A percentile compares a stretch with the other conserved stretches of the same genome.
phyloP scores from a whole-genome alignment of 2,329 filamentous ascomycete species.

The Colletotrichum sp. region DNA sequence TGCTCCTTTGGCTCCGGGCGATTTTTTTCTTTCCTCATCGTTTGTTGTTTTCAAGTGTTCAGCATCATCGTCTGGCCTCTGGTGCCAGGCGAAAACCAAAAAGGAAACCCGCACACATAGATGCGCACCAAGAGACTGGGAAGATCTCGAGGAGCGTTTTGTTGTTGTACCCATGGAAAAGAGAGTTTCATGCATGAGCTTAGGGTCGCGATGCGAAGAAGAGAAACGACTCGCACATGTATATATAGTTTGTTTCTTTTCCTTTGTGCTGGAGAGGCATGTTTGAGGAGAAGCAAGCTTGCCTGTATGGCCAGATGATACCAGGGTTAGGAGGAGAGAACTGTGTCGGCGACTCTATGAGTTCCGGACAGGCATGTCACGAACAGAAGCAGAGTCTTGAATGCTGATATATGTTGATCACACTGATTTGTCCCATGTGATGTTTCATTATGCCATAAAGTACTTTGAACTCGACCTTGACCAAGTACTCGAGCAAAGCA shows the following conservation, averaged over 20 bases:
- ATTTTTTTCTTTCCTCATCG: background rate
- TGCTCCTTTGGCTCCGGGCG: constrained; percentile 13
- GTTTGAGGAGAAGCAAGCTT: constrained; percentile 5
- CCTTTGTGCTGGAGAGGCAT: constrained; percentile 15
- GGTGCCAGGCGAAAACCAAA: constrained; percentile 11
- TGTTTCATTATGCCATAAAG: too few species aligned
- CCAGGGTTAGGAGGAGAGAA: constrained; percentile 19
- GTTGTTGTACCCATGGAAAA: constrained; percentile 10
- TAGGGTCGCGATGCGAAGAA: constrained; percentile 18
- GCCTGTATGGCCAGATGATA: constrained; percentile 21
- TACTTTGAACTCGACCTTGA: too few species aligned
- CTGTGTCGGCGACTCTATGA: background rate
- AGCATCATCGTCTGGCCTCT: constrained; percentile 10
- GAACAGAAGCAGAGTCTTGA: constrained; percentile 11
- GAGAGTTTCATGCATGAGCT: constrained; percentile 18
- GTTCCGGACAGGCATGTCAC: background rate
- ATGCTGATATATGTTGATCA: constrained; percentile 13
- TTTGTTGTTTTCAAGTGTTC: constrained; percentile 11
- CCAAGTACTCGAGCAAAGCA: too few species aligned
- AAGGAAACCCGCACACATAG: constrained; percentile 19
- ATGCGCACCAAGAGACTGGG: constrained; percentile 9
- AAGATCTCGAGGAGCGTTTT: constrained; percentile 6
- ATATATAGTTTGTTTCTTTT: constrained; percentile 25
- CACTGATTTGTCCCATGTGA: background rate
- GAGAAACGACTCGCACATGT: constrained; percentile 23